Base-by-base conservation (phyloP, 257 asterid genomes). In the Solanum habrochaites region DNA sequence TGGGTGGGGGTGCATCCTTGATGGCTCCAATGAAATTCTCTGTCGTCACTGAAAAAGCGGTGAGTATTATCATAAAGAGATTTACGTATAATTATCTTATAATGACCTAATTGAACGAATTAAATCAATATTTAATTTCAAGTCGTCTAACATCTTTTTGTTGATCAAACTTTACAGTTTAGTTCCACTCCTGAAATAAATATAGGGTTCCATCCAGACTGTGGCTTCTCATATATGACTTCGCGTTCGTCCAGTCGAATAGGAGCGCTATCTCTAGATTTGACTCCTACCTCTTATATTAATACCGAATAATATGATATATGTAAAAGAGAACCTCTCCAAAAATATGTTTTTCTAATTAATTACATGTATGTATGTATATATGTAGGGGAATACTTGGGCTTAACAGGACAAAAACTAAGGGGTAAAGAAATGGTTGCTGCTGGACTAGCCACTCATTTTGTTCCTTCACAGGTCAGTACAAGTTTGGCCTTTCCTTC, bases 101-200 rank as follows among this genome's bases (percentile, higher is more conserved):
- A 47, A 47, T 14, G 0, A 47, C 6, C 1, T 5, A 3, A 49
- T 49, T 49, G 58, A 15, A 49, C 6, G 2, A 47, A 47, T 15
- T 13, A 47, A 13, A 3, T 40, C 12, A 11, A 40, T 47, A 11
- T 13, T 45, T 45, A 45, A 49, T 15, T 49, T 49, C 21, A 49
- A 43, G 15, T 9, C 0, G 58, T 7, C 21, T 67, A 25, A 67
- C 21, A 3, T 31, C 7, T 69, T 10, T 42, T 3, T 31, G 7
- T 31, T 70, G 25, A 29, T 14, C 3, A 15, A 71, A 35, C 80
- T 35, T 18, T 56, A 62, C 87, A 96, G 98, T 94, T 95, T 85
- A 94, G 93, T 87, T 91, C 98, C 20, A 96, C 98, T 84, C 99
- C 98, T n/a, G 98, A 96, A 92, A 97, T 98, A 60, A 91, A 98